Base-by-base conservation (phyloP, 371 early-diverging fungal genomes). In the Syncephalastrum racemosum region DNA sequence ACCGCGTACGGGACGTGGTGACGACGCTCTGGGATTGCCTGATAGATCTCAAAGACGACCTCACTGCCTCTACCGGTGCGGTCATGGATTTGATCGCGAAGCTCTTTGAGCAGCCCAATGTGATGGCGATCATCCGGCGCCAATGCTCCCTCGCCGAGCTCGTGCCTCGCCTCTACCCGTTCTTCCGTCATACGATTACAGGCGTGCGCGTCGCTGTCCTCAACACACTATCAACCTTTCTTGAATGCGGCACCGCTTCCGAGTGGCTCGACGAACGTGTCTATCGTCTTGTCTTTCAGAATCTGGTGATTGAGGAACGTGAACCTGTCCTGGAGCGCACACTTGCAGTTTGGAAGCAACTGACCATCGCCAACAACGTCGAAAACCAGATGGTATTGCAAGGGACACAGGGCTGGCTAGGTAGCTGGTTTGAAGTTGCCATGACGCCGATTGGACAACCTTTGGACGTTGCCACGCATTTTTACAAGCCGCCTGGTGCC, bases 11-110 rank as follows among this genome's bases (percentile, higher is more conserved):
- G 5, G 81, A 82, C 46, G 85, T 98, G 7, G 82, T 96, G 19
- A 70, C 72, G 12, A 87, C 89, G 8, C 79, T 96, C 3, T 96
- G 95, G 94, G 86, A 90, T 48, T 92, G 91, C 59, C 68, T 98
- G 41, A 87, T 73, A 8, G 88, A 88, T 49, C 58, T 90, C 20
- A 88, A 87, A 58, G 97, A 97, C 59, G 97, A 97, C 64, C 72
- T 97, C 63, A 92, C 95, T 1, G 89, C 96, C 0, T 94, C 96
- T 0, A 96, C 94, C 0, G 91, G 90, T 0, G 89, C 89, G 27
- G 91, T 97, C 12, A 94, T 97, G 96, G 95, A 93, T 53, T 79
- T 98, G 39, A 81, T 96, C 52, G 91, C 96, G 0, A 83, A 89
- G 48, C 79, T 98, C 63, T 86, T 94, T 64, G 82, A 77, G 22